Conservation (phyloP, 345 rosid species). For the Dipteronia sinensis region DNA sequence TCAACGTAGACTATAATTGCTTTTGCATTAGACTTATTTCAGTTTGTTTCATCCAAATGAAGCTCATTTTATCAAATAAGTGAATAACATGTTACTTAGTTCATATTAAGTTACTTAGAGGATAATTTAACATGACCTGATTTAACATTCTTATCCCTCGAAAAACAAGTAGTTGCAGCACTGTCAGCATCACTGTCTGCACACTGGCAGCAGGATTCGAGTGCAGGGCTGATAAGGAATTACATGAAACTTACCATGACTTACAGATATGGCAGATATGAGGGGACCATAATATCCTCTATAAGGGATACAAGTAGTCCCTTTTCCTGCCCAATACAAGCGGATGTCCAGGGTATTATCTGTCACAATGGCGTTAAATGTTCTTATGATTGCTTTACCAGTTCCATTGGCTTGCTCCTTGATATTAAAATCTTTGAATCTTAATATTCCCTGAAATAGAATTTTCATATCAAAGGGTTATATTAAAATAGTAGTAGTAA, state of each 20-base stretch:
- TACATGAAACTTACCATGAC: conserved; percentile 29
- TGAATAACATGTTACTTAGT: background rate
- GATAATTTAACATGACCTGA: background rate
- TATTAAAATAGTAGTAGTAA: too few relatives aligned
- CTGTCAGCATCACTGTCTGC: background rate
- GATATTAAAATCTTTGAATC: conserved; percentile 34
- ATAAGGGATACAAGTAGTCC: conserved; percentile 34
- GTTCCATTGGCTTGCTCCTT: conserved; percentile 35
- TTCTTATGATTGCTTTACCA: conserved; percentile 22
- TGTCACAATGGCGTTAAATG: conserved; percentile 28
- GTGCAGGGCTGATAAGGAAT: background rate
- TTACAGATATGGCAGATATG: conserved; percentile 49
- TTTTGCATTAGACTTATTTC: background rate
- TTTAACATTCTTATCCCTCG: background rate
- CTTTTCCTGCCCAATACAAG: conserved; percentile 50
- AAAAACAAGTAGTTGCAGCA: background rate
- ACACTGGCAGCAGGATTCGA: background rate
- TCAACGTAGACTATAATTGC: background rate
- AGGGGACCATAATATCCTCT: conserved; percentile 49
- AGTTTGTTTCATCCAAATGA: background rate
- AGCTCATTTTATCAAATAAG: background rate
- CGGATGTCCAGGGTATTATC: conserved; percentile 39
- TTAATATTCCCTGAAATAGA: conserved; percentile 32
- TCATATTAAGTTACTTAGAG: background rate
- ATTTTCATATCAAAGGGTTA: background rate